phyloP scores from a whole-genome alignment of 768 basidiomycete species.

The Amanita molliuscula region DNA sequence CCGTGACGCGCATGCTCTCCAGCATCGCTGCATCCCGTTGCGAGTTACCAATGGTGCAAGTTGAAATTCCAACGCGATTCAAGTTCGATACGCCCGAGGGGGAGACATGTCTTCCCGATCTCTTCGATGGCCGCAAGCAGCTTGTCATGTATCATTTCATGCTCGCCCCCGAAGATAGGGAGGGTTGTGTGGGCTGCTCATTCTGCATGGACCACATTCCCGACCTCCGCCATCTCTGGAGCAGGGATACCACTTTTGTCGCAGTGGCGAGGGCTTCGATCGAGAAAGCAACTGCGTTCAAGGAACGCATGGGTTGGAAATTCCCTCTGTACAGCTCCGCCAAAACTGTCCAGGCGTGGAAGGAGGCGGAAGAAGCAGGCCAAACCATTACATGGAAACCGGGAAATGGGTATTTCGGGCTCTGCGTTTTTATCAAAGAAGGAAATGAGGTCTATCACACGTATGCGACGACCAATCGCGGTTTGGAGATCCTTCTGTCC shows the following conservation, averaged over 20 bases:
- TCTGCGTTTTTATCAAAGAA: not conserved
- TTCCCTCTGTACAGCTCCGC: not conserved
- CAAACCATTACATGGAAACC: not conserved
- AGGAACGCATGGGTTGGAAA: slow-evolving; percentile 1
- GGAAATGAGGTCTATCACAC: not conserved
- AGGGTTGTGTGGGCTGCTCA: not conserved
- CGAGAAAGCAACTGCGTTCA: not conserved
- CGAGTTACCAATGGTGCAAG: not conserved
- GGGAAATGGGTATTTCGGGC: not conserved
- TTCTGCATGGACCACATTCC: slow-evolving; percentile 1
- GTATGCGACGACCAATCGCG: not conserved
- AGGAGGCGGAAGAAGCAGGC: not conserved
- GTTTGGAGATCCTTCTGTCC: not conserved
- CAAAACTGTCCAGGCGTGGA: not conserved
- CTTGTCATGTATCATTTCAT: not conserved
- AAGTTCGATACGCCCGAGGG: not conserved
- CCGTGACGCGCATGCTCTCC: not conserved
- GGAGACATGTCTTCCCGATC: not conserved
- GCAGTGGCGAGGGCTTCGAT: not conserved
- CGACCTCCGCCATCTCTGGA: not conserved
- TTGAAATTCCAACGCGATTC: not conserved
- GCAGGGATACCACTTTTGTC: not conserved
- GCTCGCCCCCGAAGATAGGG: not conserved
- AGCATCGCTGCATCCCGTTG: not conserved
- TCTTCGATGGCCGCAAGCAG: not conserved